A percentile compares a stretch with the other conserved stretches of the same genome.
These are phyloP conservation scores for Chrysanthemum seticuspe DNA, from an alignment of 129 eudicot species.

Conservation along the genomic window DNA sequence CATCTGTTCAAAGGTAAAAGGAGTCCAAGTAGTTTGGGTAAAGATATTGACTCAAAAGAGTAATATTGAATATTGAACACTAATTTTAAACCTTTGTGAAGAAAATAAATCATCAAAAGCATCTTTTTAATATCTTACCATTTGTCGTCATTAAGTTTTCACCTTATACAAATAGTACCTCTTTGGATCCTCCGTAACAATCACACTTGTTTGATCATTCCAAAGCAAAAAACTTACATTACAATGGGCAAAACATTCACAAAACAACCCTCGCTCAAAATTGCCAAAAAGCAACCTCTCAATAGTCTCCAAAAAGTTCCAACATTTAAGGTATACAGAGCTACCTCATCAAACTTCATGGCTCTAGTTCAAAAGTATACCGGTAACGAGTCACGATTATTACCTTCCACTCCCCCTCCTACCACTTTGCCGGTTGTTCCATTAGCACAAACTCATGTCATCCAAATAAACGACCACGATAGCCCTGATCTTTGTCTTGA, in stretches of 20 bases:
- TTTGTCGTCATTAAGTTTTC: conserved; percentile 30
- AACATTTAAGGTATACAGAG: conserved; percentile 48
- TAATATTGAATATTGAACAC: conserved; percentile 26
- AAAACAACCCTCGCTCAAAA: conserved; percentile 26
- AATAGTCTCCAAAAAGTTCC: conserved; percentile 30
- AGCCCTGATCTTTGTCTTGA: conserved; percentile 23
- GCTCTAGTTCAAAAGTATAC: conserved; percentile 46
- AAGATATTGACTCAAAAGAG: conserved; percentile 26
- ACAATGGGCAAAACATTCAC: conserved; percentile 35
- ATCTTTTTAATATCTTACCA: conserved; percentile 35
- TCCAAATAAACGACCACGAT: conserved; percentile 23
- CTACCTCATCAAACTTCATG: conserved; percentile 41
- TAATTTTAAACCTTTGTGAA: conserved; percentile 31
- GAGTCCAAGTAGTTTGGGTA: conserved; percentile 28
- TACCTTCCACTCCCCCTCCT: conserved; percentile 31
- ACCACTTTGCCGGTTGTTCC: conserved; percentile 8
- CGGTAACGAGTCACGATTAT: conserved; percentile 31
- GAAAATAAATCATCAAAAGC: conserved; percentile 37
- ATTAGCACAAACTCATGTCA: conserved; percentile 16
- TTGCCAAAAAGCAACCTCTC: conserved; percentile 32
- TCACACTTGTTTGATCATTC: conserved; percentile 32
- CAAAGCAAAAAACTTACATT: conserved; percentile 16
- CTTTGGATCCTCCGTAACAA: conserved; percentile 43
- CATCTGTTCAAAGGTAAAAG: conserved; percentile 36
- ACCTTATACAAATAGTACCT: conserved; percentile 33